Evolutionary conservation across 2,329 filamentous ascomycete species (phyloP).

Genomic region (Exophiala viscosa): DNA sequence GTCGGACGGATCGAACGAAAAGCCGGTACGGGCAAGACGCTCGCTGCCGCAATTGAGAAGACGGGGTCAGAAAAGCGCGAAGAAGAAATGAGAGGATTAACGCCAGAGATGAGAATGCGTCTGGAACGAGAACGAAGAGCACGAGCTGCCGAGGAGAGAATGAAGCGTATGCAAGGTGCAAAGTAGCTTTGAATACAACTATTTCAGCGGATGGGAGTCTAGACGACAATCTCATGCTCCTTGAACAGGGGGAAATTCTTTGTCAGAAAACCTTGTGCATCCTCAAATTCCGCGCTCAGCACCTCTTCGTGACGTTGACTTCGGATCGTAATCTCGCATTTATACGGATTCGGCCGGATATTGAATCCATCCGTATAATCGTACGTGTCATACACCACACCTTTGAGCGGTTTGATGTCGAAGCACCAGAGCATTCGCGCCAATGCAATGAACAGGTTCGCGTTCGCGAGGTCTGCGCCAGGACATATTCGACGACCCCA

Average conservation of each 20-base stretch:
- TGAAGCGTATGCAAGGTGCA: slow-evolving; percentile 60
- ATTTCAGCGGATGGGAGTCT: background rate
- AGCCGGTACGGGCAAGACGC: slow-evolving; percentile 49
- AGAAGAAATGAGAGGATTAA: slow-evolving; percentile 79
- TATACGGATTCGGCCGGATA: slow-evolving; percentile 18
- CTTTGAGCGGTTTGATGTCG: slow-evolving; percentile 37
- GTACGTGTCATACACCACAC: slow-evolving; percentile 20
- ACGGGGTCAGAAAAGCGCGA: slow-evolving; percentile 76
- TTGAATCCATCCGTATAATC: slow-evolving; percentile 25
- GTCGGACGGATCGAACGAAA: slow-evolving; percentile 47
- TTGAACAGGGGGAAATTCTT: slow-evolving; percentile 22
- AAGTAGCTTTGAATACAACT: background rate
- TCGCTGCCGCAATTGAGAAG: slow-evolving; percentile 59
- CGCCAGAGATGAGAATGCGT: slow-evolving; percentile 77
- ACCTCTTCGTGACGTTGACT: slow-evolving; percentile 10
- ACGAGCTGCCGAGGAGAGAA: slow-evolving; percentile 83
- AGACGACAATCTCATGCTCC: slow-evolving; percentile 24
- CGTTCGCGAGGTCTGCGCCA: slow-evolving; percentile 27
- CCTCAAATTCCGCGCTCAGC: slow-evolving; percentile 11
- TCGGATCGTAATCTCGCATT: slow-evolving; percentile 19
- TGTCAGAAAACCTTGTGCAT: slow-evolving; percentile 10
- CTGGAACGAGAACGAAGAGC: slow-evolving; percentile 86
- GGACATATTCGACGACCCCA: slow-evolving; percentile 29
- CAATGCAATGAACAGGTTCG: slow-evolving; percentile 52
- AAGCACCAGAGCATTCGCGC: slow-evolving; percentile 56